phyloP scores from a whole-genome alignment of 192 early-diverging fungal genomes.

The Lobosporangium transversale region DNA sequence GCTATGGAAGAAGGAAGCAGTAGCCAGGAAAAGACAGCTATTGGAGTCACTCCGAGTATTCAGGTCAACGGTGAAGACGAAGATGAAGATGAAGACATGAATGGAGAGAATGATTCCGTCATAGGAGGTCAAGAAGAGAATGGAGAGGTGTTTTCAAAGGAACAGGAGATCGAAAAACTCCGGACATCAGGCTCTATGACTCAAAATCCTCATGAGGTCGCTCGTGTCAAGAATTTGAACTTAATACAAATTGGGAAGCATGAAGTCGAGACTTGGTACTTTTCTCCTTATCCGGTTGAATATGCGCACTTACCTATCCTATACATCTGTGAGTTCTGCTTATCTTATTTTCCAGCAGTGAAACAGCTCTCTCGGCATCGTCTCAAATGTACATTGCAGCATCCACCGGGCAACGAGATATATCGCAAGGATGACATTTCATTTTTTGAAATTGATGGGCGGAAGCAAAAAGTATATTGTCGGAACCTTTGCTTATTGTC shows the following conservation, averaged over 20 bases:
- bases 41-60: neutral
- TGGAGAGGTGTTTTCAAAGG: slow-evolving; percentile 79
- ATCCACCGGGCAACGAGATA: slow-evolving; percentile 99
- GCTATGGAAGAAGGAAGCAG: slow-evolving; percentile 34
- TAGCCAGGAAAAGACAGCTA: slow-evolving; percentile 20
- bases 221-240: slow-evolving; percentile 95
- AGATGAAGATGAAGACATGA: slow-evolving; percentile 40
- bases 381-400: slow-evolving; percentile 85
- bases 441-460: slow-evolving; percentile 98
- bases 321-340: slow-evolving; percentile 97
- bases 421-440: slow-evolving; percentile 92
- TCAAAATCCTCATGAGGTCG: slow-evolving; percentile 92
- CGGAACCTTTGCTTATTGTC: slow-evolving; percentile 96
- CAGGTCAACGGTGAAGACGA: slow-evolving; percentile 22
- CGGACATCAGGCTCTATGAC: slow-evolving; percentile 96
- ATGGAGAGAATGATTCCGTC: slow-evolving; percentile 13
- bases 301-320: slow-evolving; percentile 80
- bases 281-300: slow-evolving; percentile 95
- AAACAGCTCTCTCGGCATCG: slow-evolving; percentile 86
- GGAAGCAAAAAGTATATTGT: slow-evolving; percentile 92
- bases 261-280: slow-evolving; percentile 98
- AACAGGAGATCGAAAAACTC: slow-evolving; percentile 96
- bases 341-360: slow-evolving; percentile 80
- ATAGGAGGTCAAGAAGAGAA: slow-evolving; percentile 15
- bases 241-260: slow-evolving; percentile 91